Evolutionary conservation across 108 stramenopile species (phyloP).

Genomic region (Conticribra weissflogii): DNA sequence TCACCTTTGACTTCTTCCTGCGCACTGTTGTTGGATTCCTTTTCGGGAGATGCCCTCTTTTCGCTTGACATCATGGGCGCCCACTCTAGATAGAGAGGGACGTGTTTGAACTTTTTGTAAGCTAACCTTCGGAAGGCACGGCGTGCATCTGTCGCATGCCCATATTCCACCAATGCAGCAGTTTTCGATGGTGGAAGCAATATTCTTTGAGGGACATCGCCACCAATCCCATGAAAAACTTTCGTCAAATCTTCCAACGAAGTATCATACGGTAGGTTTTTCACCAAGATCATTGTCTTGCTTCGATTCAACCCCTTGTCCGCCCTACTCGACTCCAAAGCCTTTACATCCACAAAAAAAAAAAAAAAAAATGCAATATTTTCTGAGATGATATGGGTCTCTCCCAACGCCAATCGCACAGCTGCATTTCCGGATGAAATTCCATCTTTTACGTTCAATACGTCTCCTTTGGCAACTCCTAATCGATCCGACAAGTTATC

Average conservation of each 20-base stretch:
- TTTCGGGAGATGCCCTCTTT: constrained; percentile 15
- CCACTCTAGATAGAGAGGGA: constrained; percentile 98
- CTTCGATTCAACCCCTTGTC: constrained; percentile 65
- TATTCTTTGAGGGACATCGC: constrained; percentile 63
- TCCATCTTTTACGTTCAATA: constrained; percentile 92
- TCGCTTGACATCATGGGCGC: constrained; percentile 71
- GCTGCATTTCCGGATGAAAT: constrained; percentile 87
- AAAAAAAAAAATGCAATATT: constrained; percentile 88
- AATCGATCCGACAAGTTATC: constrained; percentile 90
- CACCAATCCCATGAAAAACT: constrained; percentile 83
- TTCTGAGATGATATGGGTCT: constrained; percentile 95
- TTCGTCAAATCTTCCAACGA: constrained; percentile 83
- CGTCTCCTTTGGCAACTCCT: constrained; percentile 87
- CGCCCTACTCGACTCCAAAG: constrained; percentile 63
- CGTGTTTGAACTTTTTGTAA: constrained; percentile 93
- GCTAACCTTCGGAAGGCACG: constrained; percentile 91
- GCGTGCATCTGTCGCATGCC: constrained; percentile 86
- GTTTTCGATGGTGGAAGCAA: constrained; percentile 89
- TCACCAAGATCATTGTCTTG: constrained; percentile 89
- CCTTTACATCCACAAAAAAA: constrained; percentile 91
- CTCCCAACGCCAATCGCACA: constrained; percentile 93
- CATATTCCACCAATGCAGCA: constrained; percentile 93
- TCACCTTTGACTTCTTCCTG: constrained; percentile 13
- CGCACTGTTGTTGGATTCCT: constrained; percentile 4
- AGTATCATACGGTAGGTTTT: constrained; percentile 94